Evolutionary conservation across 2,329 filamentous ascomycete species (phyloP), one percentile per base, ranked within the genome.

Genomic region (Phialophora tarda): DNA sequence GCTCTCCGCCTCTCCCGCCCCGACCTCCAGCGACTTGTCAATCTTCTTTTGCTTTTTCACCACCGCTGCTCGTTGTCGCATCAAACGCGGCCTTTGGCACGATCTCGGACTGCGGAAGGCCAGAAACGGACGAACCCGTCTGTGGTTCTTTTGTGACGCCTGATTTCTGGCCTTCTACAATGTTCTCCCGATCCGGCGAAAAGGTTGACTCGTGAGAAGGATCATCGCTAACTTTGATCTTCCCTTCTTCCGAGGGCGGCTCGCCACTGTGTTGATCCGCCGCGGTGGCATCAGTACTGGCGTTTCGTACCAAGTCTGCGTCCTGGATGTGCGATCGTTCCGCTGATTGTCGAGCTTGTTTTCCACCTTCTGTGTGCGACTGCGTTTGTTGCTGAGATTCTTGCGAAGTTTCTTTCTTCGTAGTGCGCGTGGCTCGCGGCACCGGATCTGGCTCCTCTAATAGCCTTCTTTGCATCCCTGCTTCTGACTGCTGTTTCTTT

Each of bases 371-470:
- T 26, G 12, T 14, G 21, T 17, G 5, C 21, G 48, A 17, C 14
- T 51, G 24, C 21, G 44, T 11, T 51, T 55, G 53, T 55, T 55
- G 23, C 30, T 55, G 53, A 30, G 24, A 23, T 10, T 34, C 34
- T 12, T 38, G 30, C 3, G 44, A 47, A 26, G 28, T 41, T 34
- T 12, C 26, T 41, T 62, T 62, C 54, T 65, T 57, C 8, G 41
- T 30, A 8, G 60, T 34, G 51, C 28, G 51, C 23, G 48, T 32
- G 24, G 64, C 17, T 50, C 26, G 56, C 6, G 67, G 47, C 14
- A 59, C 59, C 24, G 67, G 50, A 32, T 47, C 64, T 48, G 68
- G 67, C 57, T 71, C 70, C 62, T 72, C 68, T 23, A 71, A 60
- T 6, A 71, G 48, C 38, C 68, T 63, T 38, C 34, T 61, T 38